Base-by-base conservation (phyloP, 352 stramenopile genomes). In the Pythium dissimile region DNA sequence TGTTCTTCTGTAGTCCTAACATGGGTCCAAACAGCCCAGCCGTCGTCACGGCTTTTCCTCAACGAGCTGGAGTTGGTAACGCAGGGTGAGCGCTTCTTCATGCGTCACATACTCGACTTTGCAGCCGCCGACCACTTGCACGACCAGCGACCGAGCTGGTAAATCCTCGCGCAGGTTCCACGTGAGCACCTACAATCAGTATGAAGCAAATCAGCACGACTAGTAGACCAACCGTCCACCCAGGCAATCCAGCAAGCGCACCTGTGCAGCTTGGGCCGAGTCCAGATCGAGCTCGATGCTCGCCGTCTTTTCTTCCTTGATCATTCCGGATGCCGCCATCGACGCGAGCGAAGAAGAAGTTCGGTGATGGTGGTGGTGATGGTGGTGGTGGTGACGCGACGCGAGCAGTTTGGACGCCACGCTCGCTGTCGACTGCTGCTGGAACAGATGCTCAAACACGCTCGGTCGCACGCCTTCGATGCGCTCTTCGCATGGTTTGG, bases 401-500 rank as follows among this genome's bases (percentile, higher is more conserved):
- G 55, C 55, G 1, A 56, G 46, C 11, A 63, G 30, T 23, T 63
- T 63, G 15, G 70, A 60, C 10, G 64, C 58, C 30, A 69, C 65
- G 15, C 60, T 50, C 24, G 63, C 58, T 31, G 62, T 78, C 38
- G 66, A 76, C 24, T 81, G 67, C 32, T 77, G 75, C 26, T 69
- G 71, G 48, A 85, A 81, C 20, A 91, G 44, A 26, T 86, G 50
- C 42, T 80, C 78, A 56, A 88, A 87, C 8, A 80, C 66, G 28
- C 74, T 86, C 13, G 67, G 64, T 26, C 77, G 76, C 5, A 91
- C 69, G n/a, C 80, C 80, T 43, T 91, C 76, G 26, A 91, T 42
- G 9, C 70, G 73, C 46, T 86, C 72, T 23, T 88, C 74, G 31
- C 84, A 87, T 10, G 35, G 46, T 44, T 77, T 68, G 3, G 54